Evolutionary conservation across 2,329 filamentous ascomycete genomes (phyloP), one percentile per base, ranked within the genome.

Genomic region (Colletotrichum sp.): DNA sequence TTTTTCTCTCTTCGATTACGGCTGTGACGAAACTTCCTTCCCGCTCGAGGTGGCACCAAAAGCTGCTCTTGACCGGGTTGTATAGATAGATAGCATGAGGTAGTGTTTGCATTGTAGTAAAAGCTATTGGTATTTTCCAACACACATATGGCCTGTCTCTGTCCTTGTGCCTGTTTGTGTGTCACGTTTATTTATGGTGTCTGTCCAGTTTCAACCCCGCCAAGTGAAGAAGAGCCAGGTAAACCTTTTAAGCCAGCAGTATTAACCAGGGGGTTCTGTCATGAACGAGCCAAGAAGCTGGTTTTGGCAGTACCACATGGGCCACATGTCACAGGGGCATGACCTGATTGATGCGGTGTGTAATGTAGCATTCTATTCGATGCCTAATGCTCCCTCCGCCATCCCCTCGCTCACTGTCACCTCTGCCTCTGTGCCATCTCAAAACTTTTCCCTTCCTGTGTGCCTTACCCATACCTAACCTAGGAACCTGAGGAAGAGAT

Each of bases 31-130:
- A 27, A 63, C 55, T 52, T 8, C 28, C 25, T 30, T 60, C 48
- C 16, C 15, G 30, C 9, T 44, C 19, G 9, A 13, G 32, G 55
- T 30, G 12, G 48, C 65, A 34, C 27, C 27, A 27, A 28, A 68
- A 27, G 36, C 27, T 28, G 32, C 19, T 30, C 52, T 60, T 19
- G n/a, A n/a, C 27, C 44, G 16, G 27, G 34, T 52, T 70, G 68
- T 70, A 70, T 70, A 61, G 68, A 70, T 74, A 76, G 74, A 75
- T 69, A 60, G 74, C 74, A 76, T 69, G 36, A 60, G 52, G 57
- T 76, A 74, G 61, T 74, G 28, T 72, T 74, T 71, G 65, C 65
- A 69, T 76, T 74, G 59, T 66, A 27, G 71, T 76, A 76, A 76
- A 76, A 76, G 70, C 71, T 74, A 76, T 74, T 73, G 65, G 34